Evolutionary conservation across 1,284 basidiomycete species (phyloP), one percentile per base, ranked within the genome.

Genomic region (Moesziomyces sp.): DNA sequence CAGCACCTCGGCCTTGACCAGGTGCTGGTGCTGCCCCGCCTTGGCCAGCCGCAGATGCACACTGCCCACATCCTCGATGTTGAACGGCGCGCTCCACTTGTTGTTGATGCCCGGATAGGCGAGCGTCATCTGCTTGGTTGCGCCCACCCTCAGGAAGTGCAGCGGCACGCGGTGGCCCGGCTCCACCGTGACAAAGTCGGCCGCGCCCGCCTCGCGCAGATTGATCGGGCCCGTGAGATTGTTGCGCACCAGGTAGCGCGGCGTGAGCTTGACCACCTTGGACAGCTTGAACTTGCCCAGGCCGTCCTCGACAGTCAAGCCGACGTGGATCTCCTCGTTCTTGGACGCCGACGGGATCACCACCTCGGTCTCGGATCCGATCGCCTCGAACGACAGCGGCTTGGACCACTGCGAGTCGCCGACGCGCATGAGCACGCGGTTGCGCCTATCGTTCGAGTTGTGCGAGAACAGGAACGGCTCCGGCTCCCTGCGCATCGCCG

Each of bases 211-310:
- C 84, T 98, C 94, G 30, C 97, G 90, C 85, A 96, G 90, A 49
- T 89, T 89, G 46, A 99, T 87, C 0, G 90, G 78, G 58, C 90
- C 88, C 5, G 86, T 80, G 38, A 94, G 88, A 71, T 89, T 88
- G 86, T 98, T 99, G 84, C 91, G 92, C 80, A 99, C 86, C 68
- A 98, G 86, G 87, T 96, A 99, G 28, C 96, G 89, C 14, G 97
- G 97, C 7, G 92, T 88, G 43, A 99, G 86, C 1, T 93, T 97
- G 79, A 99, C 91, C 70, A 98, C 92, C 86, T 98, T 98, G 28
- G 91, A 92, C 49, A 99, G 86, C 84, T 98, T 97, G 86, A 98
- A 99, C 87, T 88, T 83, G 45, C 97, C 97, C 26, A 92, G 86
- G 5, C 96, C 96, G 84, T 97, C 95, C 21, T 90, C 88, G 88